Conservation (phyloP, 257 asterid genomes). For the Solanum bulbocastanum region DNA sequence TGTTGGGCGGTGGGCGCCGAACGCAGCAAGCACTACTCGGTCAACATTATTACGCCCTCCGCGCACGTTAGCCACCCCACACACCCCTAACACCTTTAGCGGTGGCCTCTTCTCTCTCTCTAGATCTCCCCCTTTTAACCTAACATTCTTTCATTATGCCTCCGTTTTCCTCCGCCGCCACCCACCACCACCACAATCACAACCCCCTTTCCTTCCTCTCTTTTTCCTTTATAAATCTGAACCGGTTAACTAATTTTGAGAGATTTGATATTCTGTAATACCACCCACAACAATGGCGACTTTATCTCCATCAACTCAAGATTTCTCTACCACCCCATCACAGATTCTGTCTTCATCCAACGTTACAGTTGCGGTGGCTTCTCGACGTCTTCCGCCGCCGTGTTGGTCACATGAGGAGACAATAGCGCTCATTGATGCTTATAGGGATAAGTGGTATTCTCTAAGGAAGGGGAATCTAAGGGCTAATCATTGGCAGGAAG, state of each 20-base stretch:
- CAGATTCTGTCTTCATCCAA: constrained; percentile 25
- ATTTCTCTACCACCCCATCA: constrained; percentile 13
- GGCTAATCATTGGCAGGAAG: constrained; percentile 94
- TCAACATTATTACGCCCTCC: constrained; percentile 5
- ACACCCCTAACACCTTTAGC: constrained; percentile 16
- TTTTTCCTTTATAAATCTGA: constrained; percentile 1
- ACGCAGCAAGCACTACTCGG: not conserved
- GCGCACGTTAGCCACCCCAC: constrained; percentile 76
- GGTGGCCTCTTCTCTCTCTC: constrained; percentile 60
- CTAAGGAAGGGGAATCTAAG: constrained; percentile 91
- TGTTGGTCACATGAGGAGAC: constrained; percentile 98
- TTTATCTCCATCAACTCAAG: constrained; percentile 23
- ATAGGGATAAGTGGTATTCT: constrained; percentile 82
- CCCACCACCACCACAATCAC: constrained; percentile 5
- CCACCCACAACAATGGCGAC: constrained; percentile 21
- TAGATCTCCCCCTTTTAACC: constrained; percentile 49
- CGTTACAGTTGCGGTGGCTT: constrained; percentile 31
- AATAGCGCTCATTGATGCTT: constrained; percentile 63
- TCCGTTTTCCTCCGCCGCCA: constrained; percentile 15
- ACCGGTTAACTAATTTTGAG: not conserved
- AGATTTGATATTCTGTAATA: not conserved
- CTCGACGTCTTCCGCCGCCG: constrained; percentile 93
- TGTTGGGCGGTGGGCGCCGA: not conserved
- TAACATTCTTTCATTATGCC: constrained; percentile 47
- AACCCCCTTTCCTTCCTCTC: constrained; percentile 4